A percentile compares a stretch with the other conserved stretches of the same genome.
phyloP scores from a whole-genome alignment of 495 filamentous ascomycete genomes.

The Polyplosphaeria fusca region DNA sequence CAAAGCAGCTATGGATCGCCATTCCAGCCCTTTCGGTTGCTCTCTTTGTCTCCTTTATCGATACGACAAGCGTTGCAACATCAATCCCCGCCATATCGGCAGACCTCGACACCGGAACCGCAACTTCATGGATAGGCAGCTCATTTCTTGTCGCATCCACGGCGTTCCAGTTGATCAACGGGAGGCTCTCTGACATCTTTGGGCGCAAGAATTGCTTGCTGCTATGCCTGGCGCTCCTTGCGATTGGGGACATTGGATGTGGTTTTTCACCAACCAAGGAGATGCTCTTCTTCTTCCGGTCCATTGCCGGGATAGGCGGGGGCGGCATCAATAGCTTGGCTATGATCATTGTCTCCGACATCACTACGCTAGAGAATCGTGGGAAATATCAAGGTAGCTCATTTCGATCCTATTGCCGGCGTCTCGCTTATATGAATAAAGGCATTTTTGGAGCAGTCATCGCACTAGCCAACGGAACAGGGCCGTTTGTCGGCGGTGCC shows the following conservation, averaged over 20 bases:
- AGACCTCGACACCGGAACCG: constrained; percentile 30
- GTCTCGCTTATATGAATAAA: background rate
- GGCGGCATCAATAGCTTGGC: constrained; percentile 36
- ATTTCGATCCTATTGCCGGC: background rate
- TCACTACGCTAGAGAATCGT: constrained; percentile 37
- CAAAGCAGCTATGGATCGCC: constrained; percentile 33
- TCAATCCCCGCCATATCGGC: constrained; percentile 40
- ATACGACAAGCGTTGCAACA: constrained; percentile 39
- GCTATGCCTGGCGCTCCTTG: constrained; percentile 30
- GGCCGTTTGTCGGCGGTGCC: constrained; percentile 36
- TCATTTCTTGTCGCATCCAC: constrained; percentile 40
- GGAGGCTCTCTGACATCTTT: constrained; percentile 42
- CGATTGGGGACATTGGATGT: constrained; percentile 30
- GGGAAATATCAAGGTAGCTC: constrained; percentile 37
- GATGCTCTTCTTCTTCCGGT: constrained; percentile 31
- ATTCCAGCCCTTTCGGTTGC: constrained; percentile 35
- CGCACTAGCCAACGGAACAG: constrained; percentile 35
- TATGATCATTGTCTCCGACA: constrained; percentile 40
- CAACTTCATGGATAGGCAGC: constrained; percentile 41
- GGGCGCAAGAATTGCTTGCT: constrained; percentile 39
- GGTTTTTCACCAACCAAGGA: constrained; percentile 30
- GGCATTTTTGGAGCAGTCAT: constrained; percentile 36
- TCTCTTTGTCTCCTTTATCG: constrained; percentile 38
- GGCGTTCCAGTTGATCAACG: constrained; percentile 40
- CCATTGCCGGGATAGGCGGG: constrained; percentile 19